These are phyloP conservation scores for Cardiospermum halicacabum DNA, from an alignment of 345 rosid species.

Conservation along the genomic window DNA sequence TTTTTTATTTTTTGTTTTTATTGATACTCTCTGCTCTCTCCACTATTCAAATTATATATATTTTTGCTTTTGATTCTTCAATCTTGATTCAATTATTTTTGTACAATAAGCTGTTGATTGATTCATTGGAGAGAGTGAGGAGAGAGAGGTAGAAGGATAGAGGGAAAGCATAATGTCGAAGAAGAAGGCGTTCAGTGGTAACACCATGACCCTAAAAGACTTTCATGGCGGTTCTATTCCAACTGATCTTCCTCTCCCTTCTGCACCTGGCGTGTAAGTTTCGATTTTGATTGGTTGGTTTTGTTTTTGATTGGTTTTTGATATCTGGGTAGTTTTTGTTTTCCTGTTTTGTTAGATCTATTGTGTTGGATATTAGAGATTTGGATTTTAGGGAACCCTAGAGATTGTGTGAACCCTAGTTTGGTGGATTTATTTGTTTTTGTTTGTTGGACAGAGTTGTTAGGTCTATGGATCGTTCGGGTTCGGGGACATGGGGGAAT, in stretches of 20 bases:
- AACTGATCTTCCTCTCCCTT: slow-evolving; percentile 79
- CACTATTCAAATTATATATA: background rate
- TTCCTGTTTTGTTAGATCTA: slow-evolving; percentile 22
- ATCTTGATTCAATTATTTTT: background rate
- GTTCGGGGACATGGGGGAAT: slow-evolving; percentile 58
- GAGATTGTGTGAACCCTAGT: slow-evolving; percentile 5
- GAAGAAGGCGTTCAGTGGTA: slow-evolving; percentile 65
- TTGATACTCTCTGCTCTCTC: too few species aligned
- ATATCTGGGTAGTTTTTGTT: background rate
- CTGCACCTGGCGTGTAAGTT: slow-evolving; percentile 89
- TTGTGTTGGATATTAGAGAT: background rate
- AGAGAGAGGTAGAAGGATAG: background rate
- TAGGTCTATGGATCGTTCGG: slow-evolving; percentile 54
- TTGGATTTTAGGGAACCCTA: slow-evolving; percentile 15
- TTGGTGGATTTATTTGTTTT: background rate
- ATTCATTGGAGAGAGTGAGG: background rate
- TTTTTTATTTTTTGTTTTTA: too few species aligned
- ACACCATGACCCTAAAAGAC: slow-evolving; percentile 86
- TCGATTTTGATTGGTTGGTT: background rate
- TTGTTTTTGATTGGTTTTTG: background rate
- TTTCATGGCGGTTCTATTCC: slow-evolving; percentile 95
- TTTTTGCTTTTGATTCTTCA: background rate
- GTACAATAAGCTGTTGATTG: background rate
- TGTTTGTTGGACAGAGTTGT: slow-evolving; percentile 28
- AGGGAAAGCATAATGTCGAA: slow-evolving; percentile 55